These are phyloP conservation scores for Salix suchowensis DNA, from an alignment of 345 rosid species.

Conservation along the genomic window DNA sequence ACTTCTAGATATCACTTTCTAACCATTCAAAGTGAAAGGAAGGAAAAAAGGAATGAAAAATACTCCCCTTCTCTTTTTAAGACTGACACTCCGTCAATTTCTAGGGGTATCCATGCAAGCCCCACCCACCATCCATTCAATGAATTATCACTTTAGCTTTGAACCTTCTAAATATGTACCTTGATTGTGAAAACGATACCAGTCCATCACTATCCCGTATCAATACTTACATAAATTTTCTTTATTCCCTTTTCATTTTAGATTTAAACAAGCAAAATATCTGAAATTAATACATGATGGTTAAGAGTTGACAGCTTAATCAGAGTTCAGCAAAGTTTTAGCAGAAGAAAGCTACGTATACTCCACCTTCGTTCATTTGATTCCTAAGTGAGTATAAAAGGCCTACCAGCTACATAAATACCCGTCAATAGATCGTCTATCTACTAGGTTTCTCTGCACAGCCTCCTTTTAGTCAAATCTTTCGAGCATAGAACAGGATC, in stretches of 20 bases:
- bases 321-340: not conserved
- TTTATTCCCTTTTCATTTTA: not conserved
- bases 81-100: no score
- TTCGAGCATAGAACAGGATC: slow-evolving; percentile 3
- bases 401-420: not conserved
- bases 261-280: not conserved
- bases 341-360: not conserved
- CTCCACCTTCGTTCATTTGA: not conserved
- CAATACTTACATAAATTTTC: no score
- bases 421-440: not conserved
- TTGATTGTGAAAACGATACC: no score
- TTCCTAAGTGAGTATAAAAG: slow-evolving; percentile 3
- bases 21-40: no score
- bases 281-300: not conserved
- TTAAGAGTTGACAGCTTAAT: not conserved
- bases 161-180: no score
- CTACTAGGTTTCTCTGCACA: slow-evolving; percentile 15
- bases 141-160: no score
- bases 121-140: no score
- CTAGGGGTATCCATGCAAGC: no score
- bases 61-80: no score
- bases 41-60: no score
- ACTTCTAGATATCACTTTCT: no score
- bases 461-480: not conserved
- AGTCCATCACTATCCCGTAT: no score